Percentiles rank a stretch among this genome's conserved stretches.
Conservation (phyloP, 306 rosid genomes). For the Bauhinia variegata region DNA sequence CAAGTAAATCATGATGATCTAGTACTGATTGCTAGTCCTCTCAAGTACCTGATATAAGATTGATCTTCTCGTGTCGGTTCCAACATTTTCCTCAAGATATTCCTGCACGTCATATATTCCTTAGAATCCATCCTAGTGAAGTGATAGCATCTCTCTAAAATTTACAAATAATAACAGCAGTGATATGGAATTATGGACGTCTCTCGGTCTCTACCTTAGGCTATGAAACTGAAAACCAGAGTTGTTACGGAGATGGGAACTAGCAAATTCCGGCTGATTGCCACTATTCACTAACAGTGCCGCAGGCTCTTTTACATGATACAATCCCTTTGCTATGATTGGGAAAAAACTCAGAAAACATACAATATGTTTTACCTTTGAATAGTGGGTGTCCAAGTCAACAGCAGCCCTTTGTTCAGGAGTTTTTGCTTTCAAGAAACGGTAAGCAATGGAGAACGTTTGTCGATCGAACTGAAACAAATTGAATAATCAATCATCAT, state of each 20-base stretch:
- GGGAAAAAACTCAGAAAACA: constrained; percentile 31
- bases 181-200: neutral
- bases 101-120: constrained; percentile 61
- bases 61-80: constrained; percentile 68
- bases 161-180: neutral
- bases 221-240: constrained; percentile 6
- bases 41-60: constrained; percentile 74
- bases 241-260: neutral
- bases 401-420: constrained; percentile 96
- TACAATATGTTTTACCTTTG: constrained; percentile 55
- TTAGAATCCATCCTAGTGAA: constrained; percentile 31
- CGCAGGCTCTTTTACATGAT: constrained; percentile 14
- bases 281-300: constrained; percentile 6
- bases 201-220: constrained; percentile 1
- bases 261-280: constrained; percentile 12
- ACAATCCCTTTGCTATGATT: too few relatives aligned
- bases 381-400: constrained; percentile 96
- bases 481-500: constrained; percentile 1
- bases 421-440: constrained; percentile 89
- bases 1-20: constrained; percentile 25
- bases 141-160: neutral
- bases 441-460: constrained; percentile 71
- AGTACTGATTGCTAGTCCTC: constrained; percentile 33
- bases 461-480: constrained; percentile 65
- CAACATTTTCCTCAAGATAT: constrained; percentile 86